A percentile compares a stretch with the other conserved stretches of the same genome.
These are phyloP conservation scores for Pestalotiopsis sp. DNA, from an alignment of 2,329 filamentous ascomycete species.

Conservation along the genomic window DNA sequence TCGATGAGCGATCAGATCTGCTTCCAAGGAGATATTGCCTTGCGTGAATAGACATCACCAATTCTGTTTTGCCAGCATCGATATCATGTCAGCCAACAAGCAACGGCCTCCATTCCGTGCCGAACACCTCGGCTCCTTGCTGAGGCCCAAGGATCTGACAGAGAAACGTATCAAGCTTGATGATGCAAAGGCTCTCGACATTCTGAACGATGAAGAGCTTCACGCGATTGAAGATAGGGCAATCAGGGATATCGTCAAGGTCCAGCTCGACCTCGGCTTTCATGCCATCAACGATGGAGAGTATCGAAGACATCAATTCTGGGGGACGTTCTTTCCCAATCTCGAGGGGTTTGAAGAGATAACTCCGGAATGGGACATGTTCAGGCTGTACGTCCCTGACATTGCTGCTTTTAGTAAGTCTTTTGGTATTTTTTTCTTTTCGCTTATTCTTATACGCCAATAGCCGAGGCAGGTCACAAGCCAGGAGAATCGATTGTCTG, in stretches of 20 bases:
- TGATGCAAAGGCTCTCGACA: constrained; percentile 37
- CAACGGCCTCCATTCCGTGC: constrained; percentile 67
- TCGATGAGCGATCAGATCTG: neutral
- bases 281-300: constrained; percentile 58
- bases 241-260: constrained; percentile 68
- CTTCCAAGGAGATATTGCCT: neutral
- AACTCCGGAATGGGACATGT: constrained; percentile 52
- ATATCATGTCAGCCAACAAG: constrained; percentile 30
- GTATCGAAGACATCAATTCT: constrained; percentile 49
- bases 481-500: constrained; percentile 49
- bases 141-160: constrained; percentile 66
- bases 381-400: constrained; percentile 57
- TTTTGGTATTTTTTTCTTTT: neutral
- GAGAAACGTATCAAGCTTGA: constrained; percentile 57
- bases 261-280: constrained; percentile 69
- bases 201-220: constrained; percentile 46
- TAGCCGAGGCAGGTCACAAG: constrained; percentile 47
- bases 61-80: neutral
- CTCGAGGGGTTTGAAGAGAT: constrained; percentile 47
- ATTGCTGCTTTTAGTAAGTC: constrained; percentile 42
- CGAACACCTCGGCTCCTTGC: constrained; percentile 74
- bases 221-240: constrained; percentile 59
- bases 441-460: neutral
- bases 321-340: constrained; percentile 49
- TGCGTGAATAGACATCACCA: too few relatives aligned